These are phyloP conservation scores for Seiridium unicorne DNA, from an alignment of 2,329 filamentous ascomycete genomes.

Conservation along the genomic window DNA sequence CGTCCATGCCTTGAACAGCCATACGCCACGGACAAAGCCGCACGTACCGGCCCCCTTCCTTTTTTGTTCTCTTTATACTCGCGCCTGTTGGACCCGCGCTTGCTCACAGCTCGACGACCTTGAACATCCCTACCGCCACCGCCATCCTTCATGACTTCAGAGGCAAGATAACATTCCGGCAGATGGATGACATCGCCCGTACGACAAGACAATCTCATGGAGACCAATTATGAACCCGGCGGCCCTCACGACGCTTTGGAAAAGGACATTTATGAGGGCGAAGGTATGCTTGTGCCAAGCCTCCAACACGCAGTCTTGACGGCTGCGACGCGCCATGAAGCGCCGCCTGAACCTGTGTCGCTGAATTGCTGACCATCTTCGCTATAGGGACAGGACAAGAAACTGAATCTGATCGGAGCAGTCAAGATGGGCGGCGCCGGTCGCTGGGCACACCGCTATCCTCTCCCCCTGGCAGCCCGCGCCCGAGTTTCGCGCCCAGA, in stretches of 20 bases:
- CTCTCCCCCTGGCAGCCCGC: conserved; percentile 26
- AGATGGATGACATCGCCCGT: conserved; percentile 10
- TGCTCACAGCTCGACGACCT: neutral
- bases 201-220: conserved; percentile 13
- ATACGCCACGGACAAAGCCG: neutral
- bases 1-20: too few species aligned
- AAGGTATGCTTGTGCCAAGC: conserved; percentile 9
- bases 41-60: neutral
- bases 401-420: conserved; percentile 7
- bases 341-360: conserved; percentile 1
- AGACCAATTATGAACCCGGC: conserved; percentile 12
- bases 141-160: neutral
- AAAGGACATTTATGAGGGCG: conserved; percentile 9
- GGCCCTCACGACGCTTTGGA: conserved; percentile 12
- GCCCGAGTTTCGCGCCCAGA: conserved; percentile 29
- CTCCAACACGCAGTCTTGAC: neutral
- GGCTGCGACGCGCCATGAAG: neutral
- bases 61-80: neutral
- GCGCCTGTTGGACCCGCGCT: neutral
- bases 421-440: conserved; percentile 4
- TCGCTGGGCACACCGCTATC: conserved; percentile 18
- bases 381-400: conserved; percentile 10
- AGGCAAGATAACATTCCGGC: conserved; percentile 5
- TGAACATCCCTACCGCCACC: conserved; percentile 1
- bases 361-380: neutral